Evolutionary conservation across 768 basidiomycete genomes (phyloP), one percentile per base, ranked within the genome.

Genomic region (Pleurotus tuber-regium): DNA sequence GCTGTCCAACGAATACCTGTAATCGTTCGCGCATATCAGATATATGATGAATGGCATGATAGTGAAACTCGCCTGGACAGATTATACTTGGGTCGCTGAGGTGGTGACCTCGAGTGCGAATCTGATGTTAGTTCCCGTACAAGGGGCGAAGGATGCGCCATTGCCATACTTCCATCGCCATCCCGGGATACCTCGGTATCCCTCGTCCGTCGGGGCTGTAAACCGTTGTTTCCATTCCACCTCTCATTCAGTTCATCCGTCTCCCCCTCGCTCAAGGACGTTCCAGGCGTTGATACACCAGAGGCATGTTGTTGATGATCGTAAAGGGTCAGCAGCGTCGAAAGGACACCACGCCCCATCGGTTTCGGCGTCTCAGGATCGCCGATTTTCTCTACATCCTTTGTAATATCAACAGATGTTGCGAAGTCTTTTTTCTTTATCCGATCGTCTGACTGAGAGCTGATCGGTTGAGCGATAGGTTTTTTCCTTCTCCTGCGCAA

Each of bases 271-370:
- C 39, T 30, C 19, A n/a, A 39, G 2, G 49, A 41, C 9, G 36
- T 50, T 21, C 38, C 50, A 2, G 63, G 61, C 3, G 66, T 67
- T 19, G 61, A 60, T 18, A 54, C 23, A 8, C 48, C 54, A 16
- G 62, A 61, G 9, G 49, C 6, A 11, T 35, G 25, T 2, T 59
- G 64, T 10, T 73, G 68, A 23, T 68, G 69, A 57, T 72, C 79
- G 60, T 89, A 87, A 19, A 89, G 71, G 16, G 83, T 74, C 39
- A 91, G 69, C 33, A 90, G 64, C 1, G 86, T 74, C 2, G 85
- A 82, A 4, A 90, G 72, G 4, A 90, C 79, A 12, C 87, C 84
- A 9, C 73, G 74, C 0, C 71, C 55, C 4, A 57, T 51, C 8
- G 59, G 59, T 44, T 44, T 53, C 39, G 50, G 47, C 6, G 62